Percentiles rank a stretch among this genome's conserved stretches.
phyloP scores from a whole-genome alignment of 805 yeast species.

The Kodamaea kakaduensis region DNA sequence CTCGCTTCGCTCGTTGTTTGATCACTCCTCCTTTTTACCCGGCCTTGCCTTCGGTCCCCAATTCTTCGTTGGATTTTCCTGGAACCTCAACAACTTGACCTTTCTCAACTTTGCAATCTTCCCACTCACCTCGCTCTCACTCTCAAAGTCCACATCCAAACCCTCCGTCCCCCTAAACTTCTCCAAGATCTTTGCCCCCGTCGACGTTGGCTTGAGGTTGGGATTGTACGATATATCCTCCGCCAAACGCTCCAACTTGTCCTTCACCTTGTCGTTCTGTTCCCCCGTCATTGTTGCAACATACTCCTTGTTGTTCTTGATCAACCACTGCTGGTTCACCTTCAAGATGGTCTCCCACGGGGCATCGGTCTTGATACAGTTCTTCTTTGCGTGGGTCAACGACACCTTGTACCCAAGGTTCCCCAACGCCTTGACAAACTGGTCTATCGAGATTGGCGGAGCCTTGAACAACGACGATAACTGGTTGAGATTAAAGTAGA shows the following conservation, averaged over 20 bases:
- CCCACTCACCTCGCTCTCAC: slow-evolving; percentile 53
- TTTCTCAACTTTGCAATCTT: slow-evolving; percentile 60
- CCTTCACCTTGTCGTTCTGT: slow-evolving; percentile 18
- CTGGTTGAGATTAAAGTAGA: slow-evolving; percentile 79
- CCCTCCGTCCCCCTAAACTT: slow-evolving; percentile 29
- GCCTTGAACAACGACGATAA: slow-evolving; percentile 72
- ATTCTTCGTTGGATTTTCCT: slow-evolving; percentile 85
- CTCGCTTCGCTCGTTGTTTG: no score
- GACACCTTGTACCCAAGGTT: slow-evolving; percentile 80
- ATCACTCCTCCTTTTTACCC: slow-evolving; percentile 9
- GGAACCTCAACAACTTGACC: slow-evolving; percentile 80
- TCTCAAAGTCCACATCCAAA: slow-evolving; percentile 51
- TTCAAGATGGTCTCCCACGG: slow-evolving; percentile 79
- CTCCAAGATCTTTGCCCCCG: slow-evolving; percentile 56
- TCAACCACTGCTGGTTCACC: slow-evolving; percentile 59
- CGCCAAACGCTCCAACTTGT: slow-evolving; percentile 10
- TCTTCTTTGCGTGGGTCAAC: slow-evolving; percentile 83
- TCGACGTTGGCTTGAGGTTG: slow-evolving; percentile 38
- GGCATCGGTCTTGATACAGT: slow-evolving; percentile 86
- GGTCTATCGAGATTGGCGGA: slow-evolving; percentile 76
- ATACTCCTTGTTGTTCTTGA: slow-evolving; percentile 26
- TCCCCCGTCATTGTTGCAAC: slow-evolving; percentile 18
- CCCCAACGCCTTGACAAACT: slow-evolving; percentile 74
- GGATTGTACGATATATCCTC: slow-evolving; percentile 32
- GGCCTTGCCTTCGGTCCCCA: slow-evolving; percentile 98